phyloP scores from a whole-genome alignment of 2,329 filamentous ascomycete genomes.

The Apiospora marii region DNA sequence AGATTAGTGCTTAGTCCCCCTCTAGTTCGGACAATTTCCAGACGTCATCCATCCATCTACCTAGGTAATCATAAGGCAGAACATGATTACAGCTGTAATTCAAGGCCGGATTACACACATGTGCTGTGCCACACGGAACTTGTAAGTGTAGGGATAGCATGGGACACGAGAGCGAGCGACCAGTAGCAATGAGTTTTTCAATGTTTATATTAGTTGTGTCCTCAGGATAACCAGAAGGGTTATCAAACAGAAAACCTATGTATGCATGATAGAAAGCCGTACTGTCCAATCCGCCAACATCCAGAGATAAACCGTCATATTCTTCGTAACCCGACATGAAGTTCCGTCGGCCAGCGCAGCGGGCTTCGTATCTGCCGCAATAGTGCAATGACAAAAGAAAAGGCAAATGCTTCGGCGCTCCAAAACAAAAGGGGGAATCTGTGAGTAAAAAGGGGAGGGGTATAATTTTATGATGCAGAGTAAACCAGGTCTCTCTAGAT shows the following conservation, averaged over 20 bases:
- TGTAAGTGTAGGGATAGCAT: background rate
- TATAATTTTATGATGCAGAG: constrained; percentile 7
- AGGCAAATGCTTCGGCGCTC: background rate
- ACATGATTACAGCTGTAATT: background rate
- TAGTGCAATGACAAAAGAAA: background rate
- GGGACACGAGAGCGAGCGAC: background rate
- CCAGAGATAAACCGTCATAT: background rate
- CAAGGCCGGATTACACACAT: background rate
- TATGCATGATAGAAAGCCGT: background rate
- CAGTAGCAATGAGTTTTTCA: background rate
- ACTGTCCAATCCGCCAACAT: background rate
- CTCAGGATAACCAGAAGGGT: background rate
- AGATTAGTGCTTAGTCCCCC: background rate
- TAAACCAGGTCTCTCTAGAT: constrained; percentile 18
- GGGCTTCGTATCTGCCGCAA: background rate
- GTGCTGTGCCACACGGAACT: background rate
- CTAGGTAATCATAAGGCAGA: background rate
- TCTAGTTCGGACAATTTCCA: background rate
- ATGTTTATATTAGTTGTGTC: background rate
- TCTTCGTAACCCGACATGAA: background rate
- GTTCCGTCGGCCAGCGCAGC: background rate
- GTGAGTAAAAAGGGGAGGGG: background rate
- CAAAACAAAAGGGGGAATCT: background rate
- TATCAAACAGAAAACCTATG: background rate
- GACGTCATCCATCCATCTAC: background rate